These are phyloP conservation scores for Leishmania guyanensis DNA, from an alignment of 208 protist genomes.

Conservation along the genomic window DNA sequence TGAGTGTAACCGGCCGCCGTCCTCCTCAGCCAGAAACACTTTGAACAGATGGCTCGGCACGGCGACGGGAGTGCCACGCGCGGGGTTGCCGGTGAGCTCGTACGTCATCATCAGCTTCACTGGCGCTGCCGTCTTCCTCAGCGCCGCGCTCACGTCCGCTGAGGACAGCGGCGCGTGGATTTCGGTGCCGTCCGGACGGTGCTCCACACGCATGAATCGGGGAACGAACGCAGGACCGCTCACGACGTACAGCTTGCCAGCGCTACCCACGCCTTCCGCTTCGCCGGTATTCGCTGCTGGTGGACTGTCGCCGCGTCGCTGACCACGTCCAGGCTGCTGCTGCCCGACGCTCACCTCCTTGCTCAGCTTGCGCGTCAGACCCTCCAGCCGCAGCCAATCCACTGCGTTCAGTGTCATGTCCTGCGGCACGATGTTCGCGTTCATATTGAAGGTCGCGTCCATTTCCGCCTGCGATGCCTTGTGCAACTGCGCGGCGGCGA, in stretches of 20 bases:
- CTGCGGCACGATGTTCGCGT: slow-evolving; percentile 87
- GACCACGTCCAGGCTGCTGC: slow-evolving; percentile 11
- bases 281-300: slow-evolving; percentile 3
- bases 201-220: slow-evolving; percentile 43
- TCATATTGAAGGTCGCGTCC: slow-evolving; percentile 87
- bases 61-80: slow-evolving; percentile 44
- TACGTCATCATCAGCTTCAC: slow-evolving; percentile 54
- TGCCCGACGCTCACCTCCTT: slow-evolving; percentile 34
- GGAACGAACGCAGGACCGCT: slow-evolving; percentile 72
- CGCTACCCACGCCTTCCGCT: slow-evolving; percentile 8
- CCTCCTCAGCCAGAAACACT: slow-evolving; percentile 60
- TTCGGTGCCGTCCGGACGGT: slow-evolving; percentile 26
- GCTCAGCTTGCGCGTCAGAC: slow-evolving; percentile 53
- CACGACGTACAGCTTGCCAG: slow-evolving; percentile 42
- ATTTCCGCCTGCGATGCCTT: slow-evolving; percentile 65
- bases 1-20: slow-evolving; percentile 31
- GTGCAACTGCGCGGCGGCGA: slow-evolving; percentile 85
- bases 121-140: slow-evolving; percentile 15
- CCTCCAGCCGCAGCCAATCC: slow-evolving; percentile 84
- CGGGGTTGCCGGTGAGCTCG: slow-evolving; percentile 57
- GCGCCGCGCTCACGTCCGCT: not conserved
- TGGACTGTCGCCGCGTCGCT: not conserved
- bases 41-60: slow-evolving; percentile 90
- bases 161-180: slow-evolving; percentile 26
- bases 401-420: slow-evolving; percentile 84